phyloP scores from a whole-genome alignment of 75 land plant species.

The Adiantum capillusveneris region DNA sequence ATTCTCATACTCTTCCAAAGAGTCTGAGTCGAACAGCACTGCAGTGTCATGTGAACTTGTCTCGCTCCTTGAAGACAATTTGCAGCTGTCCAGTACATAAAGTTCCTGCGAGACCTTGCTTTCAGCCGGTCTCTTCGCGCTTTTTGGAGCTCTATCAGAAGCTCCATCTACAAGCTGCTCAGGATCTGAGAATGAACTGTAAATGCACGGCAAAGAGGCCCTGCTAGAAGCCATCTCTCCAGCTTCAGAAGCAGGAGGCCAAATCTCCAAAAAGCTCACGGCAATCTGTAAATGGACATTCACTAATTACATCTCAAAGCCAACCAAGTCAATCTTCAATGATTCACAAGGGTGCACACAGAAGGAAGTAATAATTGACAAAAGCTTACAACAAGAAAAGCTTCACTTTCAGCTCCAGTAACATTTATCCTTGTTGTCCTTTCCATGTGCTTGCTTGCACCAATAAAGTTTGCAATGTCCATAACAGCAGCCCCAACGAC shows the following conservation, averaged over 20 bases:
- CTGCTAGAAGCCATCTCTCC: conserved; percentile 42
- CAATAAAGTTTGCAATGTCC: conserved; percentile 51
- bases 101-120: conserved; percentile 6
- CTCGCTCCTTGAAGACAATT: conserved; percentile 47
- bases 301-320: not conserved
- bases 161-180: not conserved
- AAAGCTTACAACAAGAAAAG: conserved; percentile 23
- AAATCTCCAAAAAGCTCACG: conserved; percentile 51
- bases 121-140: conserved; percentile 3
- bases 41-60: conserved; percentile 30
- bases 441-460: conserved; percentile 17
- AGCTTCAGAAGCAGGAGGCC: conserved; percentile 28
- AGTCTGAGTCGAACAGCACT: conserved; percentile 60
- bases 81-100: conserved; percentile 5
- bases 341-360: no score
- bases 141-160: not conserved
- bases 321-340: not conserved
- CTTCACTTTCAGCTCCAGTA: conserved; percentile 23
- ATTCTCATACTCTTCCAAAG: conserved; percentile 45
- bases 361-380: not conserved
- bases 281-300: conserved; percentile 26
- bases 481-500: conserved; percentile 45
- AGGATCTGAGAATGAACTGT: conserved; percentile 18
- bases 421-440: conserved; percentile 34
- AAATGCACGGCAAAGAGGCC: conserved; percentile 30